Conservation (phyloP, 257 asterid species). For the Leonotis leonurus region DNA sequence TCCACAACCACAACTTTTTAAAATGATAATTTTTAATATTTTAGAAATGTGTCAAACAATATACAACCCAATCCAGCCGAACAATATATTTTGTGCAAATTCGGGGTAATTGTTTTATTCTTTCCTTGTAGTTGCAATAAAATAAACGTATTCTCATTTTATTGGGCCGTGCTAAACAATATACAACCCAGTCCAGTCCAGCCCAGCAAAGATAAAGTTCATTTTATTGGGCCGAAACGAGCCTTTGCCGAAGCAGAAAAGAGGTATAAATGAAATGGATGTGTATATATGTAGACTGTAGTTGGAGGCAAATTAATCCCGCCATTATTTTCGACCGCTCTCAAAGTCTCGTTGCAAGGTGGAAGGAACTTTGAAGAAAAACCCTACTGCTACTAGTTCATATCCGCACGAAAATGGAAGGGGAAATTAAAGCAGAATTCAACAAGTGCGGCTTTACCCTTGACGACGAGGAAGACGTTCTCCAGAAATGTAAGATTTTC, state of each 20-base stretch:
- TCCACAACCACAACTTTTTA: no score
- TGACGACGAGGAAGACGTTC: constrained; percentile 66
- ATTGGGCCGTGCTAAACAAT: no score
- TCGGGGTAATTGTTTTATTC: no score
- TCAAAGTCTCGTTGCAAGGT: not conserved
- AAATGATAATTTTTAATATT: no score
- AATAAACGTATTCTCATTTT: no score
- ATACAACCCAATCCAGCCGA: no score
- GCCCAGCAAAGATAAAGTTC: no score
- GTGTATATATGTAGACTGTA: not conserved
- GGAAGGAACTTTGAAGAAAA: not conserved
- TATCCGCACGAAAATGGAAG: constrained; percentile 57
- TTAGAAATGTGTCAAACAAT: no score
- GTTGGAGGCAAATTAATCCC: constrained; percentile 44
- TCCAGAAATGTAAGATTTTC: constrained; percentile 52
- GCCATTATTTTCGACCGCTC: constrained; percentile 28
- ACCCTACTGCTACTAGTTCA: constrained; percentile 28
- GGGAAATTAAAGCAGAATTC: constrained; percentile 76
- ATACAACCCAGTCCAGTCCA: no score
- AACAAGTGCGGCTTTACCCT: constrained; percentile 41
- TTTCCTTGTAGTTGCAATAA: no score
- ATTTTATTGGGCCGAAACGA: not conserved
- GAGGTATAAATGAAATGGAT: not conserved
- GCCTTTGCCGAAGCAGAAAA: not conserved
- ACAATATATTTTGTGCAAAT: no score